These are phyloP conservation scores for Elaeagnus macrophylla DNA, from an alignment of 306 rosid genomes.

Conservation along the genomic window DNA sequence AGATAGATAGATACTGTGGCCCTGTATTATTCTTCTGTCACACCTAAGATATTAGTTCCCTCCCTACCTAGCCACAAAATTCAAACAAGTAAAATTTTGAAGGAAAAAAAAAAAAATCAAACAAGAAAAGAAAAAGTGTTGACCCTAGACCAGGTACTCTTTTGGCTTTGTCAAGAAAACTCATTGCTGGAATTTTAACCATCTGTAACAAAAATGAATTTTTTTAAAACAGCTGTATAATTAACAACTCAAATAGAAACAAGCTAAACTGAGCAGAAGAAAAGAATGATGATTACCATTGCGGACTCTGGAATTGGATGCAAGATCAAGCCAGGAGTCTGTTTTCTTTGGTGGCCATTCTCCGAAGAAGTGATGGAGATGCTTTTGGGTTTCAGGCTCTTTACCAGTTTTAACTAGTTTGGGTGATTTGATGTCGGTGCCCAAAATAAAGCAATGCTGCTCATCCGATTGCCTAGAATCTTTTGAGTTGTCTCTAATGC, in stretches of 20 bases:
- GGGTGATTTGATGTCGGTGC: conserved; percentile 79
- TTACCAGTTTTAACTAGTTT: conserved; percentile 41
- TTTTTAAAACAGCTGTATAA: no score
- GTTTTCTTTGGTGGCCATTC: conserved; percentile 88
- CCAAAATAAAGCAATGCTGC: conserved; percentile 75
- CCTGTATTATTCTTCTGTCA: conserved; percentile 28
- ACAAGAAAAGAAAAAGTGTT: conserved; percentile 14
- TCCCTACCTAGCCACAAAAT: conserved; percentile 41
- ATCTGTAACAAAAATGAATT: conserved; percentile 33
- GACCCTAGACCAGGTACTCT: conserved; percentile 42
- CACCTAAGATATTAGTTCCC: conserved; percentile 39
- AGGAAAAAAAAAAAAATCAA: no score
- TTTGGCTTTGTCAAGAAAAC: conserved; percentile 41
- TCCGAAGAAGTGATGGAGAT: conserved; percentile 90
- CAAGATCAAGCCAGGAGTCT: conserved; percentile 96
- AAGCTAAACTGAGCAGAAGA: neutral
- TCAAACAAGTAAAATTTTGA: no score
- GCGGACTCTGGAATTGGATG: conserved; percentile 62
- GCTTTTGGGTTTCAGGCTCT: conserved; percentile 62
- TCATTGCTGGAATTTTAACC: conserved; percentile 45
- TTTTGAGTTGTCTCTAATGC: conserved; percentile 23
- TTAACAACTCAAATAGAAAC: no score
- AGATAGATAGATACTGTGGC: conserved; percentile 17
- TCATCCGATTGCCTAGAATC: conserved; percentile 16
- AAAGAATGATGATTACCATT: neutral